These are phyloP conservation scores for Yarrowia yakushimensis DNA, from an alignment of 805 yeast species.

Conservation along the genomic window DNA sequence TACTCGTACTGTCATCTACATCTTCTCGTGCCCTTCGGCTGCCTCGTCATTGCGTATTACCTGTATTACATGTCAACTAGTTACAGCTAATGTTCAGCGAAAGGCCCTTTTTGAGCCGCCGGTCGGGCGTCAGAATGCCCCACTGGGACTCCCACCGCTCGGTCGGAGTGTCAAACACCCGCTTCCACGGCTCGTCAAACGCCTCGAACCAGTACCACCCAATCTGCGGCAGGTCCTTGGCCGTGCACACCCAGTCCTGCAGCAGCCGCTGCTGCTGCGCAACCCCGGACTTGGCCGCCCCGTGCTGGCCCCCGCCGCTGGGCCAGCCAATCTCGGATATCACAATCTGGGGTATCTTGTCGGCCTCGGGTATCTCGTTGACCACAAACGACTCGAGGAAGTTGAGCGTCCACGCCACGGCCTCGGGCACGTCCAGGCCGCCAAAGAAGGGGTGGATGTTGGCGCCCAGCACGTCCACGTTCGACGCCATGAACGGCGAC, in stretches of 20 bases:
- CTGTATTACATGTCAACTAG: background rate
- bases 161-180: slow-evolving; percentile 47
- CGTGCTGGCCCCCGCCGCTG: slow-evolving; percentile 51
- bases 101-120: slow-evolving; percentile 43
- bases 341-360: slow-evolving; percentile 41
- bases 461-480: slow-evolving; percentile 57
- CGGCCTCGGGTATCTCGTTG: slow-evolving; percentile 26
- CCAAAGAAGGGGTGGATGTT: slow-evolving; percentile 68
- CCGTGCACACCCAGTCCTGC: slow-evolving; percentile 50
- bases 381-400: slow-evolving; percentile 45
- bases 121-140: slow-evolving; percentile 56
- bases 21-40: background rate
- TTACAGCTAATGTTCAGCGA: background rate
- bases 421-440: slow-evolving; percentile 48
- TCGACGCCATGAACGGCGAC: slow-evolving; percentile 40
- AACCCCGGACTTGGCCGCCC: slow-evolving; percentile 47
- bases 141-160: slow-evolving; percentile 66
- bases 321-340: slow-evolving; percentile 73
- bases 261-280: slow-evolving; percentile 48
- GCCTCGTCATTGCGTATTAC: no score
- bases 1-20: no score
- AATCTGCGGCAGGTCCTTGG: slow-evolving; percentile 37
- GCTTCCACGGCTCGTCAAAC: slow-evolving; percentile 71
- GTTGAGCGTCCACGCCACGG: slow-evolving; percentile 53
- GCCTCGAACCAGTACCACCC: slow-evolving; percentile 66